Percentiles rank a stretch among this genome's conserved stretches.
Conservation (phyloP, 345 rosid species). For the Hibiscus tridactylites region DNA sequence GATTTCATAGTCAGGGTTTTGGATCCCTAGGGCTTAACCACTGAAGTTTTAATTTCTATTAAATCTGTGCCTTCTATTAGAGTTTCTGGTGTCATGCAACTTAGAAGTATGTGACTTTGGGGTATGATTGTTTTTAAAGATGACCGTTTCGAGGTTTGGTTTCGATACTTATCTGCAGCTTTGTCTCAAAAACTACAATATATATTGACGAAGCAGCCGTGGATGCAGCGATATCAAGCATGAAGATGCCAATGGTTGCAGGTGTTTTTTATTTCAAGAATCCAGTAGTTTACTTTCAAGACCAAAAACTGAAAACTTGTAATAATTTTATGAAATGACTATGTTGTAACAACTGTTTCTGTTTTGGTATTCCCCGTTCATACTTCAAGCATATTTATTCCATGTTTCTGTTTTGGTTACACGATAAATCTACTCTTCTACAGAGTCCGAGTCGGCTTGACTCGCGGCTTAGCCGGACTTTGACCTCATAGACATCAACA, state of each 20-base stretch:
- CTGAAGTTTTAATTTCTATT: too few species aligned
- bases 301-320: slow-evolving; percentile 4
- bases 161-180: slow-evolving; percentile 17
- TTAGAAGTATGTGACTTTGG: not conserved
- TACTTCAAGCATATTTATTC: not conserved
- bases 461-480: too few species aligned
- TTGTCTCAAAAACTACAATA: slow-evolving; percentile 23
- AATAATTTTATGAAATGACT: slow-evolving; percentile 12
- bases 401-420: too few species aligned
- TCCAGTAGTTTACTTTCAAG: not conserved
- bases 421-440: too few species aligned
- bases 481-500: too few species aligned
- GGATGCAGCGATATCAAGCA: slow-evolving; percentile 1
- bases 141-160: not conserved
- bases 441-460: too few species aligned
- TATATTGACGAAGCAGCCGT: slow-evolving; percentile 14
- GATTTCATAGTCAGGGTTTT: not conserved
- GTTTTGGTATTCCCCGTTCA: not conserved
- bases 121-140: not conserved
- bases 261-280: slow-evolving; percentile 9
- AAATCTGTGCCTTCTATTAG: not conserved
- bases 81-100: not conserved
- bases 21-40: not conserved
- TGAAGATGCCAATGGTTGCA: slow-evolving; percentile 5
- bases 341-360: not conserved